Evolutionary conservation across 805 yeast genomes (phyloP), one percentile per base, ranked within the genome.

Genomic region (Candida incommunis): DNA sequence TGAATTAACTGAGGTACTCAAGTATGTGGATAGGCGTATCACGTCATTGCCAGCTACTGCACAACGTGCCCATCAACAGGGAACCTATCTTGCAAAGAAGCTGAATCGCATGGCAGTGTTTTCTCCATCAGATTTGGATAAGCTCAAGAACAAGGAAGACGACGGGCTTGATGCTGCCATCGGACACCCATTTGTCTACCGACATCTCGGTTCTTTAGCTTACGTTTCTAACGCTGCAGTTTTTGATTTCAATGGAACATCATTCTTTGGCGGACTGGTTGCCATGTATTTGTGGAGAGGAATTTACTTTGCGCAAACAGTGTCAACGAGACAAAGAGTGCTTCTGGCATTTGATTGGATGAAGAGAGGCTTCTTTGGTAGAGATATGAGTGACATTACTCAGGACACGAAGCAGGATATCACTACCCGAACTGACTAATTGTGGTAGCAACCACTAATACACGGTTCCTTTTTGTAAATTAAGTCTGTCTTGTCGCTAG

Each of bases 261-360:
- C 78, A 25, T 70, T 75, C 48, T 75, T 77, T 48, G 82, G 83
- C 48, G 85, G 83, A 2, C 58, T 78, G 43, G 59, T 77, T 35
- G 83, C 83, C n/a, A 75, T 79, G 78, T 79, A 79, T 57, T 61
- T 78, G 45, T 78, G 85, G 85, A 72, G 85, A 65, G 71, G 80
- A 43, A 80, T 76, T 23, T 78, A 78, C 61, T 78, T 78, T 61
- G 74, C 82, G 25, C 81, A 78, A 58, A 71, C 80, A 43, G 83
- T 79, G 34, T 73, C 81, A 48, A 59, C 75, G 54, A 69, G 83
- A 59, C 75, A 80, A 3, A 70, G 84, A 56, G 79, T 75, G 3
- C 65, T 77, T 51, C 60, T 79, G 57, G 73, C 73, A 63, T 72
- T 76, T 72, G 84, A 79, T 57, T 78, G 83, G 83, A 54, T 78